Evolutionary conservation across 2,329 filamentous ascomycete species (phyloP).

Genomic region (Cladobotryum protrusum): DNA sequence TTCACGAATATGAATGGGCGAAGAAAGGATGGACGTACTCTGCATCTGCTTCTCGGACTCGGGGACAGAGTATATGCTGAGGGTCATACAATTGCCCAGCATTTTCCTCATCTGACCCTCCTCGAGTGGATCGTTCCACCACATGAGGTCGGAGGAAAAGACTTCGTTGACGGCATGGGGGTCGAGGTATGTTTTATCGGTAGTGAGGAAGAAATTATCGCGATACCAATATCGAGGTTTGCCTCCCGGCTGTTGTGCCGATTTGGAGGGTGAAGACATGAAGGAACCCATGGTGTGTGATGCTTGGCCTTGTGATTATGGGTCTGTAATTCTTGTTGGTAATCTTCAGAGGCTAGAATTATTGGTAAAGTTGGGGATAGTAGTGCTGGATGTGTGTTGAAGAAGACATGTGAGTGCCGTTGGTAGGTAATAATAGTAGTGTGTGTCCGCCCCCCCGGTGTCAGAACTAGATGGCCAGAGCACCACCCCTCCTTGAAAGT

Average conservation of each 20-base stretch:
- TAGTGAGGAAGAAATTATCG: constrained; percentile 54
- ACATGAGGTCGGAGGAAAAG: constrained; percentile 51
- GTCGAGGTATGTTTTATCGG: constrained; percentile 50
- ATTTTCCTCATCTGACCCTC: constrained; percentile 43
- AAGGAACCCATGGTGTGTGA: constrained; percentile 9
- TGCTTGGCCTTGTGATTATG: background rate
- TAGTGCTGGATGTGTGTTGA: background rate
- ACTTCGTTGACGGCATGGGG: constrained; percentile 48
- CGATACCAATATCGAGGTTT: constrained; percentile 41
- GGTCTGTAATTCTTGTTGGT: background rate
- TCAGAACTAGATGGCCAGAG: no score
- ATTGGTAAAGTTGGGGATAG: background rate
- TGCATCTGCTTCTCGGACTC: constrained; percentile 34
- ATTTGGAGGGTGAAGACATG: constrained; percentile 10
- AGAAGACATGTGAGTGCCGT: background rate
- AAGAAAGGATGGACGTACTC: constrained; percentile 25
- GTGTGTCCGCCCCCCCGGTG: no score
- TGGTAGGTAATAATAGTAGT: background rate
- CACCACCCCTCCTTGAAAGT: no score
- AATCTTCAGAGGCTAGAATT: background rate
- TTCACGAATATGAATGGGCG: constrained; percentile 5
- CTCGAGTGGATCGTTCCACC: constrained; percentile 53
- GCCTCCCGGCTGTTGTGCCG: constrained; percentile 24
- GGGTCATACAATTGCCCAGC: constrained; percentile 52
- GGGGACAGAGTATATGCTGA: constrained; percentile 48